These are phyloP conservation scores for Hsuehochloa calcarea DNA, from an alignment of 176 grass and related monocot genomes.

Conservation along the genomic window DNA sequence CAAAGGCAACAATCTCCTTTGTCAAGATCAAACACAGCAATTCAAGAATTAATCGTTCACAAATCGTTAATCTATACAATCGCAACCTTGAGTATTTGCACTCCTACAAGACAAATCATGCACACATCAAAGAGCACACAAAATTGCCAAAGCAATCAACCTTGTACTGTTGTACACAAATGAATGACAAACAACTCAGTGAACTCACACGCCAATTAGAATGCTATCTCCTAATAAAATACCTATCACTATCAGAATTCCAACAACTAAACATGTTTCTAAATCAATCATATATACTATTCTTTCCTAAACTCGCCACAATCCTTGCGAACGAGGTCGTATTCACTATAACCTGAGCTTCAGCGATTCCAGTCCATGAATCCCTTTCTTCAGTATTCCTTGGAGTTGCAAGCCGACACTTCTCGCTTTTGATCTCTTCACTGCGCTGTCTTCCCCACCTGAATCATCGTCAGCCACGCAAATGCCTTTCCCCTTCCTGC, in stretches of 20 bases:
- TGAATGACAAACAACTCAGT: background rate
- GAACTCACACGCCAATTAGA: conserved; percentile 6
- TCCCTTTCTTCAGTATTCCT: conserved; percentile 41
- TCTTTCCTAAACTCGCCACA: background rate
- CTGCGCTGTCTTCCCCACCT: background rate
- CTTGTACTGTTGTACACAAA: background rate
- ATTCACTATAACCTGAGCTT: conserved; percentile 18
- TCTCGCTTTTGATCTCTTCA: conserved; percentile 30
- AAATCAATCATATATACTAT: conserved; percentile 3
- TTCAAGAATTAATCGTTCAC: background rate
- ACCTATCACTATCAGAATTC: background rate
- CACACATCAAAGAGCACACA: conserved; percentile 26
- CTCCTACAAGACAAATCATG: background rate
- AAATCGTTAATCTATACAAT: background rate
- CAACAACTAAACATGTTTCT: background rate
- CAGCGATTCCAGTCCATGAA: conserved; percentile 36
- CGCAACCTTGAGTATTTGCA: background rate
- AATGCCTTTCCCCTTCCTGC: conserved; percentile 43
- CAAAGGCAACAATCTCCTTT: background rate
- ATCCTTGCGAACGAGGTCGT: background rate
- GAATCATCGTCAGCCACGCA: background rate
- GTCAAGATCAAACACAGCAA: background rate
- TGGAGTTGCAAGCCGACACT: conserved; percentile 16
- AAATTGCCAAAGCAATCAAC: background rate
- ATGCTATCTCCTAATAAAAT: conserved; percentile 8